These are phyloP conservation scores for Mucor saturninus DNA, from an alignment of 371 early-diverging fungal genomes.

Conservation along the genomic window DNA sequence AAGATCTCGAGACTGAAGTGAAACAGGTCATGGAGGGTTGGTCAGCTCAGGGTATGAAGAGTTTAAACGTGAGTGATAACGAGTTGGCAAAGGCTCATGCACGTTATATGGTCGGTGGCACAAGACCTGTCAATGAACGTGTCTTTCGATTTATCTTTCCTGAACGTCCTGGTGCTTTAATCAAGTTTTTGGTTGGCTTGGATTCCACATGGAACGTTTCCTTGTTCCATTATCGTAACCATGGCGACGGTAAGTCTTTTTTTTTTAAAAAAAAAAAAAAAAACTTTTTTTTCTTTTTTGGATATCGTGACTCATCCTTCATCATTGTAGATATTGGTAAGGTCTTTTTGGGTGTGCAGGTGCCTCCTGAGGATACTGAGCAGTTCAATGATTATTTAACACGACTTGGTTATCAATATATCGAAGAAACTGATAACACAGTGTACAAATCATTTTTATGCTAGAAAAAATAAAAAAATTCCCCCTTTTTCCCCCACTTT, in stretches of 20 bases:
- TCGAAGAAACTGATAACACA: constrained; percentile 90
- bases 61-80: constrained; percentile 84
- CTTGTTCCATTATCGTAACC: constrained; percentile 95
- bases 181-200: constrained; percentile 81
- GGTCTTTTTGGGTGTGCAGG: constrained; percentile 93
- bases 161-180: constrained; percentile 92
- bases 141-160: constrained; percentile 95
- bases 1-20: constrained; percentile 67
- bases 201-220: constrained; percentile 86
- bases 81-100: constrained; percentile 96
- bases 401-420: constrained; percentile 79
- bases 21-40: constrained; percentile 66
- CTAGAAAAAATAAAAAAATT: constrained; percentile 11
- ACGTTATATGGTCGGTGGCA: constrained; percentile 89
- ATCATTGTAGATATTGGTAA: constrained; percentile 79
- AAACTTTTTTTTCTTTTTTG: not conserved
- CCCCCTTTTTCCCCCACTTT: too few species aligned
- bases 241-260: constrained; percentile 76
- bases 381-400: constrained; percentile 74
- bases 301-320: not conserved
- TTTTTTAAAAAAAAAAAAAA: not conserved
- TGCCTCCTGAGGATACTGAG: constrained; percentile 66
- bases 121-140: constrained; percentile 77
- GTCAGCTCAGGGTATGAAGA: constrained; percentile 65
- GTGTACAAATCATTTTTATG: constrained; percentile 82